Conservation (phyloP, 805 yeast genomes). For the Kluyveromyces lactis region DNA sequence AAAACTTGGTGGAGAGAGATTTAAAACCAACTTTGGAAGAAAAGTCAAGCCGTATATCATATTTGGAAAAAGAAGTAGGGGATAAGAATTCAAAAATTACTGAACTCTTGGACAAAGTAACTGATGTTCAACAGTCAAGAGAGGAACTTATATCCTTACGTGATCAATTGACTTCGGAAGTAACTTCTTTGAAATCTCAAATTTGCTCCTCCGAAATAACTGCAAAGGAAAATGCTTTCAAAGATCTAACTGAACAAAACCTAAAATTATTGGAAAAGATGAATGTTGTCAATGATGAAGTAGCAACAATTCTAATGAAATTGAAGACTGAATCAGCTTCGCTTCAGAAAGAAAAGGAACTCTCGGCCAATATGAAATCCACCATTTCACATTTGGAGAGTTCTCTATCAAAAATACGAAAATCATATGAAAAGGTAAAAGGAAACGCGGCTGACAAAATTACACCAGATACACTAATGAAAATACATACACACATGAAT, state of each 20-base stretch:
- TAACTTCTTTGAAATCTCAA: constrained; percentile 1
- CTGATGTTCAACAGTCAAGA: constrained; percentile 4
- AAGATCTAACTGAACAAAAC: background rate
- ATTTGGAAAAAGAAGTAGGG: constrained; percentile 3
- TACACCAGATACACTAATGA: constrained; percentile 14
- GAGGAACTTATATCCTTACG: background rate
- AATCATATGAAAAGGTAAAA: constrained; percentile 6
- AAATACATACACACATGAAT: constrained; percentile 22
- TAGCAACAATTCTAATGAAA: background rate
- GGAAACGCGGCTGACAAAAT: constrained; percentile 22
- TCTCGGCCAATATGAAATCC: background rate
- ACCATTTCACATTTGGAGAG: constrained; percentile 3
- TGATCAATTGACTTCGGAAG: background rate
- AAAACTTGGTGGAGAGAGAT: constrained; percentile 10
- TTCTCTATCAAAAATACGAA: constrained; percentile 4
- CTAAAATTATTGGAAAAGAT: constrained; percentile 2
- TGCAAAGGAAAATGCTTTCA: background rate
- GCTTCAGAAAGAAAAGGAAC: constrained; percentile 5
- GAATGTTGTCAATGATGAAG: constrained; percentile 1
- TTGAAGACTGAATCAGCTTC: background rate
- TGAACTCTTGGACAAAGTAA: constrained; percentile 4
- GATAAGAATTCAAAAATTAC: constrained; percentile 3
- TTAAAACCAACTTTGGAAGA: constrained; percentile 10
- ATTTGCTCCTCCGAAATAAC: background rate
- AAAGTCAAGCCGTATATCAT: constrained; percentile 4